Percentiles rank a stretch among this genome's conserved stretches.
Evolutionary conservation across 169 alveolate species (phyloP).

Genomic region (Cryptosporidium tyzzeri): DNA sequence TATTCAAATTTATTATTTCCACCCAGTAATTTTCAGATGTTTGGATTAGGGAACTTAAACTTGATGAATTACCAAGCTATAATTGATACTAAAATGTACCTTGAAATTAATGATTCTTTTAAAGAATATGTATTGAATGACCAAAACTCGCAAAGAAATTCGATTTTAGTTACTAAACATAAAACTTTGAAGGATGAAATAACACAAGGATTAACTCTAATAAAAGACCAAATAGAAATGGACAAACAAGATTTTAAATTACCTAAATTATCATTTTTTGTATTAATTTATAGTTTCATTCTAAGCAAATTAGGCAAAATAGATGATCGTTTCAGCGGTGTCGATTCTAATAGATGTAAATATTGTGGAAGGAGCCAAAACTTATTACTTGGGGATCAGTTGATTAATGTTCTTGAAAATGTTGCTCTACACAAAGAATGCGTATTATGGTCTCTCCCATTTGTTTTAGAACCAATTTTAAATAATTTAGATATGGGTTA

Average conservation of each 20-base stretch:
- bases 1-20: background rate
- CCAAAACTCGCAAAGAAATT: background rate
- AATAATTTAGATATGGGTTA: slow-evolving; percentile 59
- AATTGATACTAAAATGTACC: slow-evolving; percentile 28
- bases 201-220: slow-evolving; percentile 19
- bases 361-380: slow-evolving; percentile 23
- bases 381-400: slow-evolving; percentile 28
- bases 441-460: slow-evolving; percentile 67
- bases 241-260: background rate
- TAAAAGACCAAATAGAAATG: slow-evolving; percentile 28
- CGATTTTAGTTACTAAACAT: background rate
- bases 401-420: background rate
- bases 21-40: background rate
- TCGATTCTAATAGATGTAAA: background rate
- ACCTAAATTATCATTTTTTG: slow-evolving; percentile 23
- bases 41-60: background rate
- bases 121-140: background rate
- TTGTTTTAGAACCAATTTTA: slow-evolving; percentile 62
- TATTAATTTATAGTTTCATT: background rate
- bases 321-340: background rate
- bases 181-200: slow-evolving; percentile 22
- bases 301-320: background rate
- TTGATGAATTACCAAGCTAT: slow-evolving; percentile 19
- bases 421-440: slow-evolving; percentile 56
- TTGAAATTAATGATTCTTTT: slow-evolving; percentile 36